Evolutionary conservation across 306 rosid species (phyloP).

Genomic region (Purshia tridentata): DNA sequence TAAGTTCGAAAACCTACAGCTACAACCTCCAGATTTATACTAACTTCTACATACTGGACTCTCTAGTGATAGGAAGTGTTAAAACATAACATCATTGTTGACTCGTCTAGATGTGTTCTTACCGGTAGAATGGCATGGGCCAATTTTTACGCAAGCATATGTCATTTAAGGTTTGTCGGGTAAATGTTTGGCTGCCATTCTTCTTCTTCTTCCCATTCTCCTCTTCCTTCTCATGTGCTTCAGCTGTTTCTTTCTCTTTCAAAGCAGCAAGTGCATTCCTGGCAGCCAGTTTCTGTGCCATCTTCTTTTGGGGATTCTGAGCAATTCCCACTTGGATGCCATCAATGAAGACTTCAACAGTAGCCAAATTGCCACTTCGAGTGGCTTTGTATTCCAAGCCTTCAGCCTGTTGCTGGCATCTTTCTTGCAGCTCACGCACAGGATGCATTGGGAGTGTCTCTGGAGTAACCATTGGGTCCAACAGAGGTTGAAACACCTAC

Average conservation of each 20-base stretch:
- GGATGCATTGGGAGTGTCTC: conserved; percentile 99
- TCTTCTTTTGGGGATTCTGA: conserved; percentile 95
- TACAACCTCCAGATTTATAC: too few relatives aligned
- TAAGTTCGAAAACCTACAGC: too few relatives aligned
- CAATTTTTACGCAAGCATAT: conserved; percentile 92
- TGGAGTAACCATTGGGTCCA: conserved; percentile 98
- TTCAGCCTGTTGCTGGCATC: conserved; percentile 99
- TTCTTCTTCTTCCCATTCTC: conserved; percentile 71
- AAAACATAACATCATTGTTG: neutral
- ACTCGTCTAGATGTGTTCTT: conserved; percentile 10
- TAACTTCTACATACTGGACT: neutral
- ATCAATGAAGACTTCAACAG: conserved; percentile 92
- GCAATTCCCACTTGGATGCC: conserved; percentile 85
- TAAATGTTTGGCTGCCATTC: conserved; percentile 83
- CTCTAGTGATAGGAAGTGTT: neutral
- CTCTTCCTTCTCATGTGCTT: conserved; percentile 49
- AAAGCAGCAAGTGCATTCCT: conserved; percentile 89
- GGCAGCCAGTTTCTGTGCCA: conserved; percentile 99
- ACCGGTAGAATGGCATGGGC: conserved; percentile 97
- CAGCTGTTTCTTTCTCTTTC: conserved; percentile 75
- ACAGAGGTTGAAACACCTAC: conserved; percentile 88
- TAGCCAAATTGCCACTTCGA: conserved; percentile 87
- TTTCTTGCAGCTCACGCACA: conserved; percentile 97
- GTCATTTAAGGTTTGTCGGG: conserved; percentile 90
- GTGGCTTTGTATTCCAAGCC: conserved; percentile 92